Evolutionary conservation across 2,329 filamentous ascomycete species (phyloP).

Genomic region (Dichotomopilus funicola): DNA sequence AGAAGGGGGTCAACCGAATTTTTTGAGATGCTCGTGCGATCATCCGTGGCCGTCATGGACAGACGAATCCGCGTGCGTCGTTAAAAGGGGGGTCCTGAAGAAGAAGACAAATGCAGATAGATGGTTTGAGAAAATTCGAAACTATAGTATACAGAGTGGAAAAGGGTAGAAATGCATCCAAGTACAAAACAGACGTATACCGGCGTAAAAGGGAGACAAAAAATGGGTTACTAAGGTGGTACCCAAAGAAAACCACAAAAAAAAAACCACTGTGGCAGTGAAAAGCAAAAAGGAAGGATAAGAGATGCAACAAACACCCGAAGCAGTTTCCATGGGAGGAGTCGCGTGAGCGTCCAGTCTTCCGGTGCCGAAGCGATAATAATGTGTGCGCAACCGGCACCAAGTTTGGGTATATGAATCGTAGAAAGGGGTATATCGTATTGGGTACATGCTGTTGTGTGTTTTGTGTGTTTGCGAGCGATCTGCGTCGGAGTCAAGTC

Average conservation of each 20-base stretch:
- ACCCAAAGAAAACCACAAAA: background rate
- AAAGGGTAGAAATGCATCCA: background rate
- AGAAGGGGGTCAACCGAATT: too few species aligned
- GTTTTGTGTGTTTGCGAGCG: slow-evolving; percentile 2
- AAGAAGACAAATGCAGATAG: background rate
- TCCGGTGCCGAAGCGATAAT: slow-evolving; percentile 18
- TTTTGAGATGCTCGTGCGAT: too few species aligned
- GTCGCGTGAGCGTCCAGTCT: slow-evolving; percentile 33
- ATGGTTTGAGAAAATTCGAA: background rate
- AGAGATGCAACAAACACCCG: slow-evolving; percentile 11
- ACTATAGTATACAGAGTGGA: background rate
- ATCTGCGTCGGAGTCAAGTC: background rate
- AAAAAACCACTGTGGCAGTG: background rate
- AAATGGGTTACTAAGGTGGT: background rate
- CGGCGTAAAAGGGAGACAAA: background rate
- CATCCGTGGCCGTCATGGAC: too few species aligned
- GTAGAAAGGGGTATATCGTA: too few species aligned
- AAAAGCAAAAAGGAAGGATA: background rate
- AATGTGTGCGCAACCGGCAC: slow-evolving; percentile 11
- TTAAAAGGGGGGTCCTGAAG: too few species aligned
- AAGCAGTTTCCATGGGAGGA: slow-evolving; percentile 6
- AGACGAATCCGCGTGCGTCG: too few species aligned
- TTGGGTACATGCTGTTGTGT: slow-evolving; percentile 8
- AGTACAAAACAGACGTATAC: slow-evolving; percentile 1
- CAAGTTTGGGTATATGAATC: slow-evolving; percentile 16